phyloP scores from a whole-genome alignment of 2,329 filamentous ascomycete genomes.

The Ophiostoma himal-ulmi region DNA sequence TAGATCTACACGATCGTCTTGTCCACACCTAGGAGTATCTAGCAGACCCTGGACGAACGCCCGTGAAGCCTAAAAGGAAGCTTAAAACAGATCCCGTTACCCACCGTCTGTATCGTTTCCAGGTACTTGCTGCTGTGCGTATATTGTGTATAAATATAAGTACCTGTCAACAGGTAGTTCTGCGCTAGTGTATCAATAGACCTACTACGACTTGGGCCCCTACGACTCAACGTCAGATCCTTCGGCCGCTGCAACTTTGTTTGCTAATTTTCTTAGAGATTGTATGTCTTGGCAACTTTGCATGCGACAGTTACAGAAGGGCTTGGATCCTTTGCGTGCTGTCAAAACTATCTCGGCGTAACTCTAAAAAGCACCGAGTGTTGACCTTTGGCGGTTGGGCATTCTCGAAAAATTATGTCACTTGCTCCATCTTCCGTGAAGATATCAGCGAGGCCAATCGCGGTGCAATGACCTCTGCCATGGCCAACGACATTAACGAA shows the following conservation, averaged over 20 bases:
- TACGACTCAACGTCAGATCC: background rate
- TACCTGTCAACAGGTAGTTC: background rate
- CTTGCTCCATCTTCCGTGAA: slow-evolving; percentile 35
- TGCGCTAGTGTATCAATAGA: background rate
- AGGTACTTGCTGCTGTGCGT: background rate
- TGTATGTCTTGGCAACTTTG: background rate
- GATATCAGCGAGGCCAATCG: slow-evolving; percentile 23
- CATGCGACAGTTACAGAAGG: background rate
- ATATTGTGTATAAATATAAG: background rate
- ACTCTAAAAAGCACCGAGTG: slow-evolving; percentile 35
- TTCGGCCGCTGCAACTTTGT: background rate
- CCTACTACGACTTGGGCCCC: too few species aligned
- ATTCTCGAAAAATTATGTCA: slow-evolving; percentile 36
- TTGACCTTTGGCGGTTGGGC: slow-evolving; percentile 43
- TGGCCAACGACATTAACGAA: slow-evolving; percentile 7
- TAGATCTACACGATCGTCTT: background rate
- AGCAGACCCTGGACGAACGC: background rate
- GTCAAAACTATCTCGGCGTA: too few species aligned
- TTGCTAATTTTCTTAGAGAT: too few species aligned
- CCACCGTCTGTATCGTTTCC: background rate
- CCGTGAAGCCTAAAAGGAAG: background rate
- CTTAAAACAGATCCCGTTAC: background rate
- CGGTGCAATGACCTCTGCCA: background rate
- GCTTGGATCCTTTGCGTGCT: too few species aligned
- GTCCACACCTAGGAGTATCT: background rate